These are phyloP conservation scores for Akanthomyces muscarius DNA, from an alignment of 2,329 filamentous ascomycete species.

Conservation along the genomic window DNA sequence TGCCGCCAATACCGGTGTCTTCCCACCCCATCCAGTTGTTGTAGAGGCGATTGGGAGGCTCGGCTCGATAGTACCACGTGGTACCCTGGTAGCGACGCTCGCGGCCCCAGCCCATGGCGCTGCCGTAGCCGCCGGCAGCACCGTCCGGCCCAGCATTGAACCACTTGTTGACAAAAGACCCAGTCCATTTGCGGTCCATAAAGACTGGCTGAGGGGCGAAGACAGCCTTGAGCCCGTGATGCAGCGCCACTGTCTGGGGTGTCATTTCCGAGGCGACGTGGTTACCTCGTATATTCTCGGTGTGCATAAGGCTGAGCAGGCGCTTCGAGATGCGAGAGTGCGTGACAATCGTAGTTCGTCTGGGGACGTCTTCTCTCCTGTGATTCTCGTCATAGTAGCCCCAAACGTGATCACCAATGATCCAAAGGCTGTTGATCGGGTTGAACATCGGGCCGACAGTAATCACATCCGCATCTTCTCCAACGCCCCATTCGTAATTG, in stretches of 20 bases:
- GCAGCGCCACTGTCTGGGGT: constrained; percentile 65
- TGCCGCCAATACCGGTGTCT: constrained; percentile 51
- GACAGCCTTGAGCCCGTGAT: constrained; percentile 75
- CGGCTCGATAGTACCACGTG: constrained; percentile 59
- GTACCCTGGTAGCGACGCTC: constrained; percentile 55
- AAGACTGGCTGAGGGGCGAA: constrained; percentile 76
- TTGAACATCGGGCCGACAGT: constrained; percentile 78
- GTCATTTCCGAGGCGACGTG: constrained; percentile 81
- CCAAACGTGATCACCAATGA: constrained; percentile 64
- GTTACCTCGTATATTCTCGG: constrained; percentile 67
- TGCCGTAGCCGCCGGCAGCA: constrained; percentile 50
- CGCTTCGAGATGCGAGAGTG: constrained; percentile 69
- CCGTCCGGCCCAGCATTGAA: constrained; percentile 58
- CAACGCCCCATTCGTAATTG: constrained; percentile 70
- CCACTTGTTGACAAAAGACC: constrained; percentile 50
- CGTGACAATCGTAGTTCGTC: constrained; percentile 73
- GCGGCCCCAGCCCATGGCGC: constrained; percentile 56
- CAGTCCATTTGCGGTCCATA: constrained; percentile 69
- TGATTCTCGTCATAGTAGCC: constrained; percentile 55
- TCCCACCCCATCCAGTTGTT: constrained; percentile 62
- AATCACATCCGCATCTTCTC: constrained; percentile 70
- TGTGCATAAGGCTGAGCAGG: constrained; percentile 72
- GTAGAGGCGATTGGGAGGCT: constrained; percentile 54
- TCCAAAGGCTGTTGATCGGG: constrained; percentile 67
- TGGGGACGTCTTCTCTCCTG: constrained; percentile 55